A percentile compares a stretch with the other conserved stretches of the same genome.
These are phyloP conservation scores for Cinchona pubescens DNA, from an alignment of 257 asterid species.

Conservation along the genomic window DNA sequence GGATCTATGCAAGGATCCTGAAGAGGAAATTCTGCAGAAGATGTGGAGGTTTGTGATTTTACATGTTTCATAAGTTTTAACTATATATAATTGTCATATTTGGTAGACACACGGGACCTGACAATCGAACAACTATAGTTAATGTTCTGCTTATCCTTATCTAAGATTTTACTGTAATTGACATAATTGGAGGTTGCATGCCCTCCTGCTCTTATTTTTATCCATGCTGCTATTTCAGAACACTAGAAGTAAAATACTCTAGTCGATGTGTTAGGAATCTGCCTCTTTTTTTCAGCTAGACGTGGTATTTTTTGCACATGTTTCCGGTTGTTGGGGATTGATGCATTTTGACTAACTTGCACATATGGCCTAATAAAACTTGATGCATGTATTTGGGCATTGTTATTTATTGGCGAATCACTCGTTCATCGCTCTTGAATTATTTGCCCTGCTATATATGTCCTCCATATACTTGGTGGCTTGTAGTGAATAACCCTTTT, in stretches of 20 bases:
- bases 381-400: background rate
- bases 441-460: background rate
- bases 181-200: background rate
- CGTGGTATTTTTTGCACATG: background rate
- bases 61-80: background rate
- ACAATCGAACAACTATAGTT: background rate
- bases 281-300: background rate
- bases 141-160: background rate
- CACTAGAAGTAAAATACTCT: background rate
- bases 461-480: background rate
- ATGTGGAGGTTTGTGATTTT: conserved; percentile 29
- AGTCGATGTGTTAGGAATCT: background rate
- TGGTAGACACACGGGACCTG: conserved; percentile 1
- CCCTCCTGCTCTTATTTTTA: background rate
- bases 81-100: background rate
- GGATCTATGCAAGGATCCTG: conserved; percentile 36
- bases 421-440: background rate
- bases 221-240: background rate
- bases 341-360: background rate
- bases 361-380: background rate
- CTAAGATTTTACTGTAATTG: background rate
- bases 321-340: background rate
- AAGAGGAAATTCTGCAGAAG: conserved; percentile 35
- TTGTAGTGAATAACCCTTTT: background rate
- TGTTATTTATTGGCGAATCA: background rate